These are phyloP conservation scores for Luzula sylvatica DNA, from an alignment of 176 grass and related monocot genomes.

Conservation along the genomic window DNA sequence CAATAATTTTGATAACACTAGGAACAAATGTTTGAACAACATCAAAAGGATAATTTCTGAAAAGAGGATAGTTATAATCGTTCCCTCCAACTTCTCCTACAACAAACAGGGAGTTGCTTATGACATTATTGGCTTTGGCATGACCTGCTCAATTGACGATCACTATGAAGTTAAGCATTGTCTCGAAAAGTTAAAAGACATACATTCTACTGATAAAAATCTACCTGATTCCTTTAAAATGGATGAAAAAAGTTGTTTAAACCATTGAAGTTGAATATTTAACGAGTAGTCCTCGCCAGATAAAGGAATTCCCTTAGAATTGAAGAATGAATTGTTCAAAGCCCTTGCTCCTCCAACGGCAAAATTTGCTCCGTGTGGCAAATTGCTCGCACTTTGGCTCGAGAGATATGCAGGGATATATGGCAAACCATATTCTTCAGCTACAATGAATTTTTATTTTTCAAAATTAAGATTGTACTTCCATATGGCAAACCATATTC, in stretches of 20 bases:
- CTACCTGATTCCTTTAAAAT: slow-evolving; percentile 8
- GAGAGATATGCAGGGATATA: background rate
- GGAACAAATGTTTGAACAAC: slow-evolving; percentile 17
- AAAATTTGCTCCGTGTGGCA: background rate
- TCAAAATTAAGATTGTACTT: no score
- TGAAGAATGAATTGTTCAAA: background rate
- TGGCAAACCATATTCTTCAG: background rate
- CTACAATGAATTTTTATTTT: background rate
- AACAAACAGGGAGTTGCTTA: slow-evolving; percentile 13
- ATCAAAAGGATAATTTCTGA: background rate
- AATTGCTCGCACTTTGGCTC: background rate
- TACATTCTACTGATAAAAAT: no score
- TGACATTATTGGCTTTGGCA: background rate
- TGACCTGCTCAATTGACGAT: no score
- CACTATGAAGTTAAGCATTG: no score
- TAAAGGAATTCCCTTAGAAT: background rate
- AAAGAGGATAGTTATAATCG: slow-evolving; percentile 19
- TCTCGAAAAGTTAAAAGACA: no score
- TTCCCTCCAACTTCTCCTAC: slow-evolving; percentile 31
- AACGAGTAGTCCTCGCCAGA: background rate
- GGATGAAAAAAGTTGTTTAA: slow-evolving; percentile 3
- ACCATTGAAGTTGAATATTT: background rate
- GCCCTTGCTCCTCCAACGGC: background rate
- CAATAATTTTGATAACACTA: slow-evolving; percentile 5
- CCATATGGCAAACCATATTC: no score